Conservation (phyloP, 1,284 basidiomycete species). For the Melampsora americana region DNA sequence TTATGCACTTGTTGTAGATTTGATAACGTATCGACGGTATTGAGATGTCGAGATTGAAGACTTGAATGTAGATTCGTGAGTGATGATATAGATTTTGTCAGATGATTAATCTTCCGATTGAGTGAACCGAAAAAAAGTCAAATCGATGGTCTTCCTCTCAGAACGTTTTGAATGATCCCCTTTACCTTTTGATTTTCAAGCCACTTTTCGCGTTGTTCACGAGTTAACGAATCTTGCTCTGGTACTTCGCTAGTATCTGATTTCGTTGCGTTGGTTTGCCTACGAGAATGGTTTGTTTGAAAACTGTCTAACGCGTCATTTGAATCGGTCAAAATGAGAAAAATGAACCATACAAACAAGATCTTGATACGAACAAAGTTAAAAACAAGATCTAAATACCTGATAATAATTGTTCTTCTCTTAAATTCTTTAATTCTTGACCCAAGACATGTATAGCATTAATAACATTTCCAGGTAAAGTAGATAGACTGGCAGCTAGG, state of each 20-base stretch:
- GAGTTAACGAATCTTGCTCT: conserved; percentile 2
- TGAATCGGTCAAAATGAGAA: neutral
- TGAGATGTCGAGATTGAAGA: conserved; percentile 36
- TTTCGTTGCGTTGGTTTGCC: neutral
- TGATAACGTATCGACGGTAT: conserved; percentile 35
- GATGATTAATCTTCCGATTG: conserved; percentile 25
- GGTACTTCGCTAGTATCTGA: neutral
- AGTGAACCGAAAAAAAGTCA: neutral
- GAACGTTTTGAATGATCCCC: neutral
- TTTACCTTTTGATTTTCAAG: conserved; percentile 43
- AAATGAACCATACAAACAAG: too few relatives aligned
- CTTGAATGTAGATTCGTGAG: conserved; percentile 27
- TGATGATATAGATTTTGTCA: conserved; percentile 36
- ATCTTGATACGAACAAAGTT: too few relatives aligned
- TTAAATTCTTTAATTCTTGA: conserved; percentile 34
- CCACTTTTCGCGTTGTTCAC: conserved; percentile 41
- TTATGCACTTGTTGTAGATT: conserved; percentile 30
- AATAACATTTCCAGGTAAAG: conserved; percentile 34
- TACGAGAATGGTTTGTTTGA: neutral
- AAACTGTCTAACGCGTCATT: neutral
- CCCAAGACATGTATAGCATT: conserved; percentile 37
- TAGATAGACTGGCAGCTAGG: conserved; percentile 41
- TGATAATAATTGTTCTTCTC: conserved; percentile 26
- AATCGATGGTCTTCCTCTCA: neutral
- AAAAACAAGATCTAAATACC: conserved; percentile 4